Base-by-base conservation (phyloP, 2,329 filamentous ascomycete genomes). In the Davidsoniella neocaledoniae region DNA sequence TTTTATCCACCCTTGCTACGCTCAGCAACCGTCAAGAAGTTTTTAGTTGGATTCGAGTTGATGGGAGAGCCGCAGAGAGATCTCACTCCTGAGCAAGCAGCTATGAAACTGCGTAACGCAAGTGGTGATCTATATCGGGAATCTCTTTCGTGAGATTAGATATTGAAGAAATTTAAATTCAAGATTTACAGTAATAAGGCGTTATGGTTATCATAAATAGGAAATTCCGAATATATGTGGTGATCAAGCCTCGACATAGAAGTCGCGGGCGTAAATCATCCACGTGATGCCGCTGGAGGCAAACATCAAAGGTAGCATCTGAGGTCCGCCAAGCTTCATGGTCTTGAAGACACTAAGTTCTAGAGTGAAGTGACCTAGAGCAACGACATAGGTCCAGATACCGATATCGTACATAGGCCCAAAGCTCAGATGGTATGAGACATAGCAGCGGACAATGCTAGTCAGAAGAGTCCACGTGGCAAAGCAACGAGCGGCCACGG, bases 31-130 rank as follows among this genome's bases (percentile, higher is more conserved):
- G 88, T 98, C 43, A 80, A 85, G 57, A 98, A 98, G 68, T 98
- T 96, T 67, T 66, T 96, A 48, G 91, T 98, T 33, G 91, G 91
- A 0, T 96, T 94, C 62, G 91, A 98, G 67, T 74, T 98, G 66
- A 78, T 98, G 77, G 91, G 85, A 1, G 91, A 98, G 67, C 90
- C 91, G n/a, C 91, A 98, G 66, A 77, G 91, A 53, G 91, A 98
- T 62, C 96, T 98, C 59, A 98, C 91, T 0, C 90, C 91, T 0
- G 91, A 98, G 66, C 91, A 96, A 66, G 91, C 91, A 1, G 83
- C 91, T 12, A 79, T 77, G 23, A 78, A 79, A 46, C 68, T 98
- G 53, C 76, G 83, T 56, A 71, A 73, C 52, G 88, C 86, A 55
- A 84, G 79, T 3, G 87, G 87, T 14, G 77, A 86, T 61, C 67